A percentile compares a stretch with the other conserved stretches of the same genome.
These are phyloP conservation scores for Suhomyces kunorum DNA, from an alignment of 1,139 yeast species.

Conservation along the genomic window DNA sequence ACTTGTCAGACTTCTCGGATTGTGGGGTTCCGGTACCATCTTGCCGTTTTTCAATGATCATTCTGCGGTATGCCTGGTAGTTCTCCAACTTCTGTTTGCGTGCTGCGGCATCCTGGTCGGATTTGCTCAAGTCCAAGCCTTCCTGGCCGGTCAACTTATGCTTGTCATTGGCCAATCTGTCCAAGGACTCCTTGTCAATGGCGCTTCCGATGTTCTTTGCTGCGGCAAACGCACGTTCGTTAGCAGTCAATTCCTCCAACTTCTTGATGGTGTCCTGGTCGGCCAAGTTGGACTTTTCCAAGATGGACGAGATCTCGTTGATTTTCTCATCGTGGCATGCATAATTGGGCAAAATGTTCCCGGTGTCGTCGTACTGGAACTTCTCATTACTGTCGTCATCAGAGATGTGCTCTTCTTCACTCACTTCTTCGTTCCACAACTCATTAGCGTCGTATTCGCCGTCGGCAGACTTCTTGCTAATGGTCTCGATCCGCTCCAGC, in stretches of 20 bases:
- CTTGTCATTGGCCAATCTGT: constrained; percentile 40
- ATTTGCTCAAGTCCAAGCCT: constrained; percentile 34
- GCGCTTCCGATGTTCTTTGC: constrained; percentile 53
- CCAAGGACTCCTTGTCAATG: constrained; percentile 46
- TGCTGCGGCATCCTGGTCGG: constrained; percentile 50
- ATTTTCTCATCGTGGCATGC: constrained; percentile 51
- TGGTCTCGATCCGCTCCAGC: constrained; percentile 42
- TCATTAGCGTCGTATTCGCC: constrained; percentile 24
- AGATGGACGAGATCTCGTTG: constrained; percentile 45
- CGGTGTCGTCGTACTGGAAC: constrained; percentile 62
- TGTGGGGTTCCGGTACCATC: background rate
- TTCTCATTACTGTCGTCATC: constrained; percentile 61
- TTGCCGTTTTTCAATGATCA: constrained; percentile 37
- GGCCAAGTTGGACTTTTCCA: constrained; percentile 44
- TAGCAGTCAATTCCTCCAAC: constrained; percentile 59
- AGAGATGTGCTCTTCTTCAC: constrained; percentile 69
- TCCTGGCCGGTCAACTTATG: constrained; percentile 50
- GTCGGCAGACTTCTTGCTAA: constrained; percentile 17
- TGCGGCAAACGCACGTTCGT: constrained; percentile 61
- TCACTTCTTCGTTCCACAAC: constrained; percentile 44
- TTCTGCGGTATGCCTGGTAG: constrained; percentile 52
- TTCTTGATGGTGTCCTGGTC: constrained; percentile 46
- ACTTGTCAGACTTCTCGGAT: constrained; percentile 3
- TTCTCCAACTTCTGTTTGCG: constrained; percentile 48
- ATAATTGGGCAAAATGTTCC: constrained; percentile 60